These are phyloP conservation scores for Pseudopithomyces chartarum DNA, from an alignment of 2,329 filamentous ascomycete genomes.

Conservation along the genomic window DNA sequence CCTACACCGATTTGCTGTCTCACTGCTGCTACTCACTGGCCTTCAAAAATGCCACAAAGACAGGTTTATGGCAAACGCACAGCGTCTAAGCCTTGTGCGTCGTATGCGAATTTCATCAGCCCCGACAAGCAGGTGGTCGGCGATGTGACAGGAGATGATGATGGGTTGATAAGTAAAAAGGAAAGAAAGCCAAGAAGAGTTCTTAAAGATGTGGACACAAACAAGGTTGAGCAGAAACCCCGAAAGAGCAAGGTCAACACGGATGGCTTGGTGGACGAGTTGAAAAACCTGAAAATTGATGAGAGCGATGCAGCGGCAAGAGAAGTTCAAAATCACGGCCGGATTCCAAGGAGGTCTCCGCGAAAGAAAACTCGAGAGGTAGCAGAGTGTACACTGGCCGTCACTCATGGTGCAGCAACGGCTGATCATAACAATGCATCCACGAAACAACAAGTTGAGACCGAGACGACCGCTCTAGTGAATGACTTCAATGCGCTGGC, in stretches of 20 bases:
- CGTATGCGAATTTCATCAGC: conserved; percentile 33
- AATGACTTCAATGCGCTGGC: conserved; percentile 6
- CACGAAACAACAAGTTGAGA: neutral
- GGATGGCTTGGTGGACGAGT: neutral
- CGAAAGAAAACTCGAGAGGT: neutral
- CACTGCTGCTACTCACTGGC: neutral
- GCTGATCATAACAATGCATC: neutral
- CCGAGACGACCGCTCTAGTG: conserved; percentile 3
- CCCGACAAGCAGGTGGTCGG: neutral
- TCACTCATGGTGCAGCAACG: neutral
- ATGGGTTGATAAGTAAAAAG: too few relatives aligned
- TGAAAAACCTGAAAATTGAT: neutral
- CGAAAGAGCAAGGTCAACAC: neutral
- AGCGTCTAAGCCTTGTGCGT: conserved; percentile 14
- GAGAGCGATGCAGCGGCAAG: neutral
- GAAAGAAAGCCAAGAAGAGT: conserved; percentile 7
- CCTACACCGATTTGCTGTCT: neutral
- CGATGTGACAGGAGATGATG: neutral
- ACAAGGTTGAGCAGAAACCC: neutral
- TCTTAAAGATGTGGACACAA: neutral
- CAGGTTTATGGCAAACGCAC: conserved; percentile 48
- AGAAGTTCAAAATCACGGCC: neutral
- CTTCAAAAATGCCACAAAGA: conserved; percentile 35
- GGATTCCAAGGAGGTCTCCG: neutral
- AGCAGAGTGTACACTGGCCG: neutral